Base-by-base conservation (phyloP, 306 rosid species). In the Casuarina glauca region DNA sequence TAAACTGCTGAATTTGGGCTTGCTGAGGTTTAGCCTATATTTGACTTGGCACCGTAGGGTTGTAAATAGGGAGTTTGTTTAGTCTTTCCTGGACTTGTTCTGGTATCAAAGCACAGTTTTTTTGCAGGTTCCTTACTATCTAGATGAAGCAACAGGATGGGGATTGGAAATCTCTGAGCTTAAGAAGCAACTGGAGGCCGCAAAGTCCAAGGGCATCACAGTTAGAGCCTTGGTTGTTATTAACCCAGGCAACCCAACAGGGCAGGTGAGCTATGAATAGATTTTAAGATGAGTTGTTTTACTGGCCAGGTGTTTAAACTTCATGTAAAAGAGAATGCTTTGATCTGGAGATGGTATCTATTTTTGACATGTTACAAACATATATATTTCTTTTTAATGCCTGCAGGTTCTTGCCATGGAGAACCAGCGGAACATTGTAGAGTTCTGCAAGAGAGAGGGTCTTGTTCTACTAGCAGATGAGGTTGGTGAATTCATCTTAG, bases 211-310 rank as follows among this genome's bases (percentile, higher is more conserved):
- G 81, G 97, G 97, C 67, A 82, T 95, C 78, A 82, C 42, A 54
- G 96, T 91, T 54, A 89, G 97, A 86, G 99, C 97, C 77, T 82
- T 95, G 87, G 99, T 84, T 69, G 99, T 95, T 72, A 95, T 95
- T 76, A 95, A 95, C 74, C 99, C 99, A 0, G 99, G 99, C 70
- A 95, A 95, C 78, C 99, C 99, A 66, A 95, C 99, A 0, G 99
- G 98, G 74, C 98, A 94, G 97, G 97, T 93, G 79, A 78, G 84
- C 52, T 36, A 63, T 46, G 44, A 74, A 12, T 64, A 75, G 61
- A 51, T 36, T 76, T 78, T 53, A 41, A 70, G 51, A 32, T 60
- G 52, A 70, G 15, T 9, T 77, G 12, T 38, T 72, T 60, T 16
- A 41, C 38, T 39, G 11, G 54, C 62, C 7, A 13, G 32, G 42